A percentile compares a stretch with the other conserved stretches of the same genome.
Conservation (phyloP, 768 basidiomycete species). For the Russula griseocarnosa region DNA sequence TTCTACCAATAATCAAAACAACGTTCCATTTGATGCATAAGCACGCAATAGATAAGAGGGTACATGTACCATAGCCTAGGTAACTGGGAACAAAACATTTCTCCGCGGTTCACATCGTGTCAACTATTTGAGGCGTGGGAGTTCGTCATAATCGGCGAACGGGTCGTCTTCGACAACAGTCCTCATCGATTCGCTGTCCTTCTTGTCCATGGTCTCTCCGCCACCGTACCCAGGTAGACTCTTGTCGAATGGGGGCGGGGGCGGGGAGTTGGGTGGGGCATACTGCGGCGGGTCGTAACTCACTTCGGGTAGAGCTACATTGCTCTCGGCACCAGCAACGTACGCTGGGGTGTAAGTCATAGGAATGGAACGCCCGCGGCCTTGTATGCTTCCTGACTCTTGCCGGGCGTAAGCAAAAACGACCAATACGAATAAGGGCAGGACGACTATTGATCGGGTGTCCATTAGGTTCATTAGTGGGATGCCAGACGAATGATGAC, state of each 20-base stretch:
- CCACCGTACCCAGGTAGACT: conserved; percentile 43
- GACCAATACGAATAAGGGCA: conserved; percentile 57
- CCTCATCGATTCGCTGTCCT: conserved; percentile 32
- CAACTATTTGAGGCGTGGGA: conserved; percentile 6
- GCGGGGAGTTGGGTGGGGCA: conserved; percentile 49
- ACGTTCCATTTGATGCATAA: neutral
- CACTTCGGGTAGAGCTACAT: conserved; percentile 28
- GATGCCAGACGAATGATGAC: conserved; percentile 30
- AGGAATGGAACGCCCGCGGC: conserved; percentile 44
- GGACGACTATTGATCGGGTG: conserved; percentile 43
- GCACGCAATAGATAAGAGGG: neutral
- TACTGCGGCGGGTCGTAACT: conserved; percentile 32
- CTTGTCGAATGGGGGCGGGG: conserved; percentile 40
- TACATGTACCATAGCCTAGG: conserved; percentile 1
- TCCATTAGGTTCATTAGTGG: neutral
- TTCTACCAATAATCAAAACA: neutral
- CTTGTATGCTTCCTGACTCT: conserved; percentile 48
- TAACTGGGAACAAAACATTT: neutral
- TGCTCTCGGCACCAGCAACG: conserved; percentile 18
- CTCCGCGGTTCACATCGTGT: neutral
- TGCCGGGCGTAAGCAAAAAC: conserved; percentile 75
- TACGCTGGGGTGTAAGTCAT: conserved; percentile 34
- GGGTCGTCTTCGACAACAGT: conserved; percentile 44
- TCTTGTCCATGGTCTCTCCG: conserved; percentile 30
- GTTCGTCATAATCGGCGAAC: conserved; percentile 49